Evolutionary conservation across 352 stramenopile genomes (phyloP).

Genomic region (Phytophthora tentaculata): DNA sequence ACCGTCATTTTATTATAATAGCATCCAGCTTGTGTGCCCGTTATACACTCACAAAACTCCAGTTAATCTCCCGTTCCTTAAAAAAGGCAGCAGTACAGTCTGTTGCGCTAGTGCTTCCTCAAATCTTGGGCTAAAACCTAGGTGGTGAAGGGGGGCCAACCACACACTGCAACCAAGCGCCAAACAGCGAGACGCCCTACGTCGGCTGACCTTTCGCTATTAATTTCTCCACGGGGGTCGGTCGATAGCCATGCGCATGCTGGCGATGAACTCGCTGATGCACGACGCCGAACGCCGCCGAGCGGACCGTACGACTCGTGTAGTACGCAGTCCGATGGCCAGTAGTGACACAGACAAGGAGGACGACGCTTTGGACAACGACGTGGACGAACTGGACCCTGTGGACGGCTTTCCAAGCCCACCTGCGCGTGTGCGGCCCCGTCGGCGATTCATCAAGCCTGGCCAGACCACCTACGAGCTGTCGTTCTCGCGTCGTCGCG

Average conservation of each 20-base stretch:
- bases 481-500: slow-evolving; percentile 48
- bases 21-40: slow-evolving; percentile 7
- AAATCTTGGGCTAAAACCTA: slow-evolving; percentile 14
- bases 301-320: slow-evolving; percentile 7
- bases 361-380: slow-evolving; percentile 14
- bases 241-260: slow-evolving; percentile 32
- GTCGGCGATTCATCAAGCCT: slow-evolving; percentile 60
- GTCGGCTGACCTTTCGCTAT: neutral
- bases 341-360: slow-evolving; percentile 14
- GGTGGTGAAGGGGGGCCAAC: neutral
- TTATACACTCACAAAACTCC: neutral
- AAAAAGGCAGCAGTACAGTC: neutral
- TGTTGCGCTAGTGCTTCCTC: slow-evolving; percentile 4
- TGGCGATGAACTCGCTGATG: slow-evolving; percentile 38
- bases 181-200: slow-evolving; percentile 19
- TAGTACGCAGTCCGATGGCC: slow-evolving; percentile 9
- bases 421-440: slow-evolving; percentile 25
- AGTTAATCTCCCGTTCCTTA: neutral
- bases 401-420: slow-evolving; percentile 34
- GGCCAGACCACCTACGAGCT: slow-evolving; percentile 53
- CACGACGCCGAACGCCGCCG: slow-evolving; percentile 26
- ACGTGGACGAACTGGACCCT: slow-evolving; percentile 34
- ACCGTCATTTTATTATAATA: slow-evolving; percentile 4
- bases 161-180: slow-evolving; percentile 21
- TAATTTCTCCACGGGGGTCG: neutral